phyloP scores from a whole-genome alignment of 192 early-diverging fungal genomes.

The Umbelopsis vinacea region DNA sequence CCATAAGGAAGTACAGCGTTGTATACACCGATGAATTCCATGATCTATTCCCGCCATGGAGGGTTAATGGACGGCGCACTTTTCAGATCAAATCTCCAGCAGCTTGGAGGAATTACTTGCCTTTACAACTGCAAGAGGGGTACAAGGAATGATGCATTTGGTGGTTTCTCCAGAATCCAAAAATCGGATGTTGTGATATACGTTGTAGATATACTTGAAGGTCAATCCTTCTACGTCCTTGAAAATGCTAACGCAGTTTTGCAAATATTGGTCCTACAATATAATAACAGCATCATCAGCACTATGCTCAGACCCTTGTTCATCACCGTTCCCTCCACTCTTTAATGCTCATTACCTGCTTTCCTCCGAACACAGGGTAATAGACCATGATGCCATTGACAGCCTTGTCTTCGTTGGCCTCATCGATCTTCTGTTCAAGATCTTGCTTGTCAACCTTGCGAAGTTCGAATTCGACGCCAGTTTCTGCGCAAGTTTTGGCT shows the following conservation, averaged over 20 bases:
- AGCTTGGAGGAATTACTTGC: conserved; percentile 38
- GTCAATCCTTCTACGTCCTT: conserved; percentile 99
- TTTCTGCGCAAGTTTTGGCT: conserved; percentile 87
- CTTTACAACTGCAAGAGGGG: conserved; percentile 97
- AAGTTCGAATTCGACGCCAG: conserved; percentile 91
- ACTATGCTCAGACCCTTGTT: background rate
- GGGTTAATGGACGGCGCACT: background rate
- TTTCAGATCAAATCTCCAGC: background rate
- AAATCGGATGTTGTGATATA: conserved; percentile 87
- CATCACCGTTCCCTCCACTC: background rate
- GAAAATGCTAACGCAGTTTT: conserved; percentile 82
- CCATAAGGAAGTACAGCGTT: conserved; percentile 88
- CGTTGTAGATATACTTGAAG: conserved; percentile 93
- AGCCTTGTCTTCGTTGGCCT: conserved; percentile 82
- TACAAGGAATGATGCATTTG: conserved; percentile 98
- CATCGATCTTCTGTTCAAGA: conserved; percentile 82
- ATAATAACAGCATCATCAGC: conserved; percentile 14
- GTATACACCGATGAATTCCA: conserved; percentile 96
- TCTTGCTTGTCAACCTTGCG: conserved; percentile 80
- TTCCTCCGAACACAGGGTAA: conserved; percentile 95
- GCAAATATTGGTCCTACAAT: conserved; percentile 85
- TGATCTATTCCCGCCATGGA: conserved; percentile 52
- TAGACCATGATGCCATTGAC: conserved; percentile 99
- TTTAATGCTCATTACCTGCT: conserved; percentile 59
- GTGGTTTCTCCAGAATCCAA: conserved; percentile 79